Percentiles rank a stretch among this genome's conserved stretches.
phyloP scores from a whole-genome alignment of 2,329 filamentous ascomycete genomes.

The Seiridium cupressi region DNA sequence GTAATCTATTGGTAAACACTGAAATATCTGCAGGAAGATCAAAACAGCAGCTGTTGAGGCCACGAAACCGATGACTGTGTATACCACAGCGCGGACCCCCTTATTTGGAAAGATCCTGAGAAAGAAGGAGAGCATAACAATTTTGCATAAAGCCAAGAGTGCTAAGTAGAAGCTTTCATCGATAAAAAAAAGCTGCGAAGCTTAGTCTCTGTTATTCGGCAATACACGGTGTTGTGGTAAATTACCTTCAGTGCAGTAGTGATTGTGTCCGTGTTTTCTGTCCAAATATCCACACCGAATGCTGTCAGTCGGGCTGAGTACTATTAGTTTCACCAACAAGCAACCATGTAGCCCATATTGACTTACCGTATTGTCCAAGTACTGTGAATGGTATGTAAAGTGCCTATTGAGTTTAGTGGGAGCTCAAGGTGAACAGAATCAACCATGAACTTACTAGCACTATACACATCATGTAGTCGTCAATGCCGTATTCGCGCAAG shows the following conservation, averaged over 20 bases:
- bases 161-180: slow-evolving; percentile 31
- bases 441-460: slow-evolving; percentile 24
- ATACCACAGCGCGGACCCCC: slow-evolving; percentile 23
- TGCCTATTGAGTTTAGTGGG: slow-evolving; percentile 16
- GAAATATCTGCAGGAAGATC: slow-evolving; percentile 32
- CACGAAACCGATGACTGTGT: slow-evolving; percentile 22
- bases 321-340: background rate
- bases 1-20: slow-evolving; percentile 30
- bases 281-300: slow-evolving; percentile 38
- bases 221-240: background rate
- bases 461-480: slow-evolving; percentile 39
- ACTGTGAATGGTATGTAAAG: slow-evolving; percentile 30
- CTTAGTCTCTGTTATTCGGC: background rate
- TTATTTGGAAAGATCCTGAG: slow-evolving; percentile 29
- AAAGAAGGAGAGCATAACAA: slow-evolving; percentile 30
- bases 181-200: slow-evolving; percentile 28
- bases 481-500: slow-evolving; percentile 27
- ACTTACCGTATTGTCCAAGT: slow-evolving; percentile 29
- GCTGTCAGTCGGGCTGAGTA: slow-evolving; percentile 21
- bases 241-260: slow-evolving; percentile 28
- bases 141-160: slow-evolving; percentile 27
- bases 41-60: slow-evolving; percentile 22
- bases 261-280: slow-evolving; percentile 23
- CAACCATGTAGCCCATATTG: too few relatives aligned
- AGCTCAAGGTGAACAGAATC: slow-evolving; percentile 25